phyloP scores from a whole-genome alignment of 2,329 filamentous ascomycete genomes.

The Sphaerulina musiva region DNA sequence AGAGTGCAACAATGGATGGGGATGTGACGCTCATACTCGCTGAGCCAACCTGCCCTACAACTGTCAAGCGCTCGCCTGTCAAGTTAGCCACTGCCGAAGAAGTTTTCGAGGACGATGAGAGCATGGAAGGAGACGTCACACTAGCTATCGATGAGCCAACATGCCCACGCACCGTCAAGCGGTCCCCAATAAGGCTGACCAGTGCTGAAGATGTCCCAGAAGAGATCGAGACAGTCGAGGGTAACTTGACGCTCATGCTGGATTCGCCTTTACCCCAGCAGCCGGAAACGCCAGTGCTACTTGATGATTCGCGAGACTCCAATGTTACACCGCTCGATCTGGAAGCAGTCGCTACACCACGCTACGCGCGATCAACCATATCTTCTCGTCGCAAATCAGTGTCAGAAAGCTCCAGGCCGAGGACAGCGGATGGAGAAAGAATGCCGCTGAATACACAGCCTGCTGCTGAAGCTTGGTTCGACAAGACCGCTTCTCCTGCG shows the following conservation, averaged over 20 bases:
- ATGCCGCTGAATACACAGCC: background rate
- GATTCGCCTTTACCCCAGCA: background rate
- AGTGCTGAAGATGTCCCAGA: slow-evolving; percentile 7
- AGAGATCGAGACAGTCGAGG: slow-evolving; percentile 1
- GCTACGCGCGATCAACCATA: slow-evolving; percentile 31
- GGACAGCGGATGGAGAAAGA: slow-evolving; percentile 26
- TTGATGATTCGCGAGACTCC: background rate
- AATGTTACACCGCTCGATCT: slow-evolving; percentile 10
- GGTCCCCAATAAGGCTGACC: slow-evolving; percentile 7
- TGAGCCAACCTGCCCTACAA: background rate
- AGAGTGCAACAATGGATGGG: slow-evolving; percentile 5
- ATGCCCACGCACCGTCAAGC: slow-evolving; percentile 1
- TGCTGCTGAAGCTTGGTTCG: slow-evolving; percentile 8
- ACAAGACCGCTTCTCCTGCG: background rate
- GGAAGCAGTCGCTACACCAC: slow-evolving; percentile 18
- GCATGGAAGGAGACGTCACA: slow-evolving; percentile 5
- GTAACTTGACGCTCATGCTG: slow-evolving; percentile 9
- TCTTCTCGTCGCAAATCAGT: slow-evolving; percentile 31
- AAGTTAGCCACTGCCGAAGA: slow-evolving; percentile 9
- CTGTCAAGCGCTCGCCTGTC: slow-evolving; percentile 3
- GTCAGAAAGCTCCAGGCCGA: slow-evolving; percentile 14
- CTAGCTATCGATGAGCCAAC: slow-evolving; percentile 4
- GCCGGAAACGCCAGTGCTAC: background rate
- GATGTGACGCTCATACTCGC: slow-evolving; percentile 7
- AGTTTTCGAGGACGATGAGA: slow-evolving; percentile 1